Conservation (phyloP, 148 eudicot species). For the Agrostemma githago region DNA sequence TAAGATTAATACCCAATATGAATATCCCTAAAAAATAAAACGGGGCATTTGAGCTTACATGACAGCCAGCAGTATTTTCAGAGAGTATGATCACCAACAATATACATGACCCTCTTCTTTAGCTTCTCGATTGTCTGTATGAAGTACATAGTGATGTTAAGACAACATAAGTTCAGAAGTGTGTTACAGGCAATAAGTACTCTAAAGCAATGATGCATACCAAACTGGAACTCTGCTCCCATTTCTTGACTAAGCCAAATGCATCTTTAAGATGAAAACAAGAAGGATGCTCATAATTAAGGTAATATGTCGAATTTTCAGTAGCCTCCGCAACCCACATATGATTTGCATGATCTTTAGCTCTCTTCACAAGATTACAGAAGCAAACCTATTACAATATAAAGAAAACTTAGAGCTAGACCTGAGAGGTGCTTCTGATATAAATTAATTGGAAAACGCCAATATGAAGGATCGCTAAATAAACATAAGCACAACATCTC, state of each 20-base stretch:
- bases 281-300: slow-evolving; percentile 44
- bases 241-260: slow-evolving; percentile 50
- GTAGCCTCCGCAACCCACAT: slow-evolving; percentile 96
- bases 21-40: neutral
- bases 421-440: neutral
- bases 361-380: slow-evolving; percentile 69
- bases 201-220: slow-evolving; percentile 34
- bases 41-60: slow-evolving; percentile 20
- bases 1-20: neutral
- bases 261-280: slow-evolving; percentile 66
- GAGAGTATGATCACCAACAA: slow-evolving; percentile 35
- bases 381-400: slow-evolving; percentile 61
- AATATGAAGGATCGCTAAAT: neutral
- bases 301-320: slow-evolving; percentile 67
- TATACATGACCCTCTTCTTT: slow-evolving; percentile 45
- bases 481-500: neutral
- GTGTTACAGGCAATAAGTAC: neutral
- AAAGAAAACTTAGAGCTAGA: neutral
- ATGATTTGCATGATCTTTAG: slow-evolving; percentile 53
- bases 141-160: neutral
- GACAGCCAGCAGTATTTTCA: slow-evolving; percentile 14
- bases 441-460: neutral
- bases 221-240: slow-evolving; percentile 54
- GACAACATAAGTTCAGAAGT: neutral
- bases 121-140: slow-evolving; percentile 61